Evolutionary conservation across 257 asterid species (phyloP), one percentile per base, ranked within the genome.

Genomic region (Paraleonurus japonicus): DNA sequence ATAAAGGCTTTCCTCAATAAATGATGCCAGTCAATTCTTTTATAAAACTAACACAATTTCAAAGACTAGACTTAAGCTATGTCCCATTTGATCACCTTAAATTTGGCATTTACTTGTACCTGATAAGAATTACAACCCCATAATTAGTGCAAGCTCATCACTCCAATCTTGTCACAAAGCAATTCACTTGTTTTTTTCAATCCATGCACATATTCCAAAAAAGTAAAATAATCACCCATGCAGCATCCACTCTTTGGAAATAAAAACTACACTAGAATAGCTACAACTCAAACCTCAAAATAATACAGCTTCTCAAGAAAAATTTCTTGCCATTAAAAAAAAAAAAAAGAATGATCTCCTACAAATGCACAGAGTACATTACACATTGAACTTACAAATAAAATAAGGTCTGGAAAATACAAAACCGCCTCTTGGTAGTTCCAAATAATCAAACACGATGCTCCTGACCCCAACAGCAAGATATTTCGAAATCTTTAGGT

Each of bases 381-480:
- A 79, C 59, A 57, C 47, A 37, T 13, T 59, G 58, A 28, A 16
- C 55, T 51, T 10, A 6, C 43, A 61, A 63, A 55, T 63, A 63
- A 43, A 58, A 1, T 24, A 61, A 71, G 58, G 57, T 27, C 69
- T 15, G 54, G 16, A 19, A 71, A 13, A 37, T n/a, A 33, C 76
- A 57, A 37, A 22, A 48, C 55, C 65, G 35, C 27, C 33, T n/a
- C 47, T 13, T 58, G 23, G 8, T 55, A 73, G 61, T 13, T 51
- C 2, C 30, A 57, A 71, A 54, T 9, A 61, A 50, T 16, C 35
- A 63, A 57, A 48, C 41, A 55, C 50, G 15, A 66, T 22, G 51
- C 67, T 61, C 65, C 55, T 37, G 65, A 66, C 20, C 55, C 61
- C 39, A 37, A 65, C 15, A 13, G 69, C 60, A 74, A 73, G 23